These are phyloP conservation scores for Fusarium clavum DNA, from an alignment of 2,329 filamentous ascomycete genomes.

Conservation along the genomic window DNA sequence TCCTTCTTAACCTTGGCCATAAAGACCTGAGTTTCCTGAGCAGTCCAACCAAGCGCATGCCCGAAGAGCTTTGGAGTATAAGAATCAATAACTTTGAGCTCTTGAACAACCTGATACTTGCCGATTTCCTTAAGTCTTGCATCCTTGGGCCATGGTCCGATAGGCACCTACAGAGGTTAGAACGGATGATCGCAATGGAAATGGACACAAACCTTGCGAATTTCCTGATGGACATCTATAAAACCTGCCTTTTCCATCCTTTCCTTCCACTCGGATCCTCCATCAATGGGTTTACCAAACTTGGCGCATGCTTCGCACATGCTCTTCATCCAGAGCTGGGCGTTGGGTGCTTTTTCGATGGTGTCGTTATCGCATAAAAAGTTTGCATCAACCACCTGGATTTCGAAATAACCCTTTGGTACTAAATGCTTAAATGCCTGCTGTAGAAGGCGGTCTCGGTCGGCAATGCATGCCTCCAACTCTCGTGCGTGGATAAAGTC, in stretches of 20 bases:
- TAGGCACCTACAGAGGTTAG: conserved; percentile 14
- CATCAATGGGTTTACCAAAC: conserved; percentile 24
- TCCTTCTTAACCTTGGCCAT: conserved; percentile 37
- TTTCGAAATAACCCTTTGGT: conserved; percentile 11
- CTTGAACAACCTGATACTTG: conserved; percentile 19
- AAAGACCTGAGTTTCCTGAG: conserved; percentile 22
- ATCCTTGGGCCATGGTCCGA: conserved; percentile 23
- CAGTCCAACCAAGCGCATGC: conserved; percentile 27
- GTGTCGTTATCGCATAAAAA: conserved; percentile 23
- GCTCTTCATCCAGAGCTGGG: conserved; percentile 9
- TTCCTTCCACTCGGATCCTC: conserved; percentile 10
- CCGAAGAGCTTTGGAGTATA: conserved; percentile 35
- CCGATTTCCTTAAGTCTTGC: conserved; percentile 27
- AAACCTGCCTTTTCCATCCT: conserved; percentile 11
- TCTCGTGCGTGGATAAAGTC: conserved; percentile 29
- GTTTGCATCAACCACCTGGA: conserved; percentile 8
- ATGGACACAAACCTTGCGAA: background rate
- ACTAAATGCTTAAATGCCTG: background rate
- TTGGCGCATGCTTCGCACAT: conserved; percentile 15
- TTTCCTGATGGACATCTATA: conserved; percentile 7
- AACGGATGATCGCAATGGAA: fast-evolving
- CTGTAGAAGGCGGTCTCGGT: background rate
- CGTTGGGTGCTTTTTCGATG: background rate
- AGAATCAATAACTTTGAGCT: conserved; percentile 23
- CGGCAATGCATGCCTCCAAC: conserved; percentile 12